Evolutionary conservation across 257 asterid species (phyloP).

Genomic region (Nicotiana tomentosiformis): DNA sequence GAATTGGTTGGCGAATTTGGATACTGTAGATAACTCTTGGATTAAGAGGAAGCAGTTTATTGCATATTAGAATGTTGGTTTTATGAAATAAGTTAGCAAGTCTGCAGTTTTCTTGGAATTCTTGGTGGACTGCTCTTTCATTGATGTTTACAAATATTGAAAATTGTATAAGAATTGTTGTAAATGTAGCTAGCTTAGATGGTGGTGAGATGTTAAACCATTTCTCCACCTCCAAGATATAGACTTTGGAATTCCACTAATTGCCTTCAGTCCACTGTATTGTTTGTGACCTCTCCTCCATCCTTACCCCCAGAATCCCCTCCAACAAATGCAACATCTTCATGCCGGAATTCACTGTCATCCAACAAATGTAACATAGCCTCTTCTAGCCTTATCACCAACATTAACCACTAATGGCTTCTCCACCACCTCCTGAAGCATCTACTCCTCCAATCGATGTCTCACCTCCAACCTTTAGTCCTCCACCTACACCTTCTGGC

Average conservation of each 20-base stretch:
- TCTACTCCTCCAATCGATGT: slow-evolving; percentile 5
- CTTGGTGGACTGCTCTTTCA: slow-evolving; percentile 1
- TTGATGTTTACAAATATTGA: slow-evolving; percentile 12
- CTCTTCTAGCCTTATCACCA: slow-evolving; percentile 13
- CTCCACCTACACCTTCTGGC: slow-evolving; percentile 9
- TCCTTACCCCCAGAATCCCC: neutral
- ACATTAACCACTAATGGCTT: slow-evolving; percentile 15
- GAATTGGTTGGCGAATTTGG: neutral
- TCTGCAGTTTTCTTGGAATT: slow-evolving; percentile 4
- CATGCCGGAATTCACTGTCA: neutral
- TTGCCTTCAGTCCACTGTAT: slow-evolving; percentile 14
- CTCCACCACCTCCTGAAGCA: slow-evolving; percentile 12
- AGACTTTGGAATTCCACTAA: slow-evolving; percentile 12
- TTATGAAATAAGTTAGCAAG: neutral
- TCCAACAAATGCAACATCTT: neutral
- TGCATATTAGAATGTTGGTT: neutral
- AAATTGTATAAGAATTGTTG: neutral
- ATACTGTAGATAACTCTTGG: neutral
- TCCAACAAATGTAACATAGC: slow-evolving; percentile 3
- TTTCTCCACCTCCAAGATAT: slow-evolving; percentile 25
- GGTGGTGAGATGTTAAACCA: slow-evolving; percentile 23
- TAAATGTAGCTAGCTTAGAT: slow-evolving; percentile 14
- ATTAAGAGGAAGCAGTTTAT: neutral
- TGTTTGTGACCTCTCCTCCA: neutral
- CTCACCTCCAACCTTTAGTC: slow-evolving; percentile 16